A percentile compares a stretch with the other conserved stretches of the same genome.
Conservation (phyloP, 495 filamentous ascomycete genomes). For the Aspergillus diversus region DNA sequence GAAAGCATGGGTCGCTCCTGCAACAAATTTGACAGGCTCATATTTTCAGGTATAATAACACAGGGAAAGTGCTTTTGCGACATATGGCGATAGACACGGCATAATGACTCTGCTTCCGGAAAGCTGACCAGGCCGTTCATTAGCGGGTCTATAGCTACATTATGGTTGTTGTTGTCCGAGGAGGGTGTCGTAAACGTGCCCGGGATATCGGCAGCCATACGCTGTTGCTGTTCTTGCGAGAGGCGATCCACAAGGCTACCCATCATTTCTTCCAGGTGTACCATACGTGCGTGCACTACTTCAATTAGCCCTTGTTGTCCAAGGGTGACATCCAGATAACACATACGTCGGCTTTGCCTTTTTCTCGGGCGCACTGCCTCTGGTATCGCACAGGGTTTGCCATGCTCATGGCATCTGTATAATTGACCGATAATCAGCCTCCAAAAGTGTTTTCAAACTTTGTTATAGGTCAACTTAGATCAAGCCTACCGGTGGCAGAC, state of each 20-base stretch:
- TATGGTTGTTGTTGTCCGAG: background rate
- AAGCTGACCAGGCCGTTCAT: background rate
- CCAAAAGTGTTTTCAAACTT: background rate
- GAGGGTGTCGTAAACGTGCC: background rate
- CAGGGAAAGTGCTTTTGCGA: slow-evolving; percentile 4
- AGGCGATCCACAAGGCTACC: slow-evolving; percentile 4
- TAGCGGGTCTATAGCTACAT: background rate
- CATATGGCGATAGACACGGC: background rate
- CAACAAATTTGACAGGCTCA: background rate
- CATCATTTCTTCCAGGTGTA: slow-evolving; percentile 7
- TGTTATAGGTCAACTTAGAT: background rate
- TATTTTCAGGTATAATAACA: background rate
- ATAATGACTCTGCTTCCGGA: background rate
- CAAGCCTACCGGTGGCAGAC: slow-evolving; percentile 4
- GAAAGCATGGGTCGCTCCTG: background rate
- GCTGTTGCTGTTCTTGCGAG: background rate
- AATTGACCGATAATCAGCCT: background rate
- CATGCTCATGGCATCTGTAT: slow-evolving; percentile 4
- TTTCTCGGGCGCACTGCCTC: background rate
- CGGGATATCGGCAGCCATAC: background rate
- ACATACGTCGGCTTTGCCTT: slow-evolving; percentile 2
- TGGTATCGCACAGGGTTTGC: background rate
- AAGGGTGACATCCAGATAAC: background rate
- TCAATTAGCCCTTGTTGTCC: background rate
- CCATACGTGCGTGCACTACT: slow-evolving; percentile 3